Base-by-base conservation (phyloP, 495 filamentous ascomycete species). In the Patellaria atrata region DNA sequence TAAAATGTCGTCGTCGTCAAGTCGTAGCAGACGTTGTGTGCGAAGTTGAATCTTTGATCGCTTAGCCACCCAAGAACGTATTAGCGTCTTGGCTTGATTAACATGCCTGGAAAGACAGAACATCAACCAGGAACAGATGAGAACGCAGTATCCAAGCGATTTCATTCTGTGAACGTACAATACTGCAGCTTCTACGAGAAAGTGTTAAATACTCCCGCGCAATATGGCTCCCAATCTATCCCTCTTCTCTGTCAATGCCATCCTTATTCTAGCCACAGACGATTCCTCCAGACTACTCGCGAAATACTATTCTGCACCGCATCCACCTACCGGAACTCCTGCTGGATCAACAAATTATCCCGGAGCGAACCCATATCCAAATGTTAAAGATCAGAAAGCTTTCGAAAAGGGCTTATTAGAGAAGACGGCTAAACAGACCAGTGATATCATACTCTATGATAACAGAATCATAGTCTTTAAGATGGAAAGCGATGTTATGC, bases 351-450 rank as follows among this genome's bases (percentile, higher is more conserved):
- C 63, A 42, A 59, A 70, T 47, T 68, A 66, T 55, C 71, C 71
- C 15, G 72, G 71, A 44, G 62, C 68, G 41, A 81, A 81, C 53
- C 83, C 91, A 26, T 96, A 94, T 61, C 74, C 84, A 14, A 82
- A 81, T 24, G 55, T 91, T 22, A 93, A 93, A 57, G 76, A 87
- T 40, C 89, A 97, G 58, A 89, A 83, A 48, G 70, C 79, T 4
- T 97, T 97, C 54, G 89, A 97, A 59, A 94, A 94, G 63, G 89
- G 84, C 10, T 70, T 97, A 16, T 61, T 94, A 27, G 82, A 89
- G 41, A 97, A 97, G 70, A 97, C 89, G 11, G 83, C 81, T 45
- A 97, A 97, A 65, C 82, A 86, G 51, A 81, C 73, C 16, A 81
- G 77, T 35, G 89, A 97, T 61, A 84, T 97, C 47, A 92, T 97